Evolutionary conservation across 768 basidiomycete species (phyloP).

Genomic region (Kwoniella sp.): DNA sequence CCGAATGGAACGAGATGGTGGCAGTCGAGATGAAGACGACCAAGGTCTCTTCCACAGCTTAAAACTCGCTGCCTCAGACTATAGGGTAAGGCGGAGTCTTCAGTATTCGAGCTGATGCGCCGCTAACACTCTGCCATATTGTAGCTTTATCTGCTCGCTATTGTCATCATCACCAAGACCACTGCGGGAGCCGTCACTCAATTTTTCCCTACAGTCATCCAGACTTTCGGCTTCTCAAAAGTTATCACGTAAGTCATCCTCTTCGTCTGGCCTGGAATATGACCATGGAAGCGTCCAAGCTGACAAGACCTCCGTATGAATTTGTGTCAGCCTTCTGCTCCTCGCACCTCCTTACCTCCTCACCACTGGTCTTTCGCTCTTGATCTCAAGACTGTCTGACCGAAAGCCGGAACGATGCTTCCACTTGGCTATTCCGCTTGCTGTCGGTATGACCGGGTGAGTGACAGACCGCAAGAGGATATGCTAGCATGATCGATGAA

Average conservation of each 20-base stretch:
- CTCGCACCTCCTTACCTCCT: slow-evolving; percentile 48
- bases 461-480: no score
- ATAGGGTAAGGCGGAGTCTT: slow-evolving; percentile 13
- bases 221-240: slow-evolving; percentile 40
- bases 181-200: slow-evolving; percentile 44
- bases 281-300: no score
- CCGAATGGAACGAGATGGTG: slow-evolving; percentile 35
- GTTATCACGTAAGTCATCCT: slow-evolving; percentile 12
- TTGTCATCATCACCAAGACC: slow-evolving; percentile 47
- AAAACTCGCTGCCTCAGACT: slow-evolving; percentile 35
- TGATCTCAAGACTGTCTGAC: slow-evolving; percentile 38
- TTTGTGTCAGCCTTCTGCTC: slow-evolving; percentile 27
- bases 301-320: no score
- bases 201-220: slow-evolving; percentile 44
- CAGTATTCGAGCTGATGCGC: no score
- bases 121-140: background rate
- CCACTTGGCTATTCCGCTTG: slow-evolving; percentile 35
- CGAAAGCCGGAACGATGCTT: slow-evolving; percentile 33
- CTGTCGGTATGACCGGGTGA: slow-evolving; percentile 35
- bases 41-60: slow-evolving; percentile 23
- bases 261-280: no score
- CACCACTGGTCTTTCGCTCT: slow-evolving; percentile 31
- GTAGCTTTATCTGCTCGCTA: slow-evolving; percentile 36
- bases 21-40: slow-evolving; percentile 35
- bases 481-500: no score